These are phyloP conservation scores for Rutidosis leptorrhynchoides DNA, from an alignment of 129 eudicot species.

Conservation along the genomic window DNA sequence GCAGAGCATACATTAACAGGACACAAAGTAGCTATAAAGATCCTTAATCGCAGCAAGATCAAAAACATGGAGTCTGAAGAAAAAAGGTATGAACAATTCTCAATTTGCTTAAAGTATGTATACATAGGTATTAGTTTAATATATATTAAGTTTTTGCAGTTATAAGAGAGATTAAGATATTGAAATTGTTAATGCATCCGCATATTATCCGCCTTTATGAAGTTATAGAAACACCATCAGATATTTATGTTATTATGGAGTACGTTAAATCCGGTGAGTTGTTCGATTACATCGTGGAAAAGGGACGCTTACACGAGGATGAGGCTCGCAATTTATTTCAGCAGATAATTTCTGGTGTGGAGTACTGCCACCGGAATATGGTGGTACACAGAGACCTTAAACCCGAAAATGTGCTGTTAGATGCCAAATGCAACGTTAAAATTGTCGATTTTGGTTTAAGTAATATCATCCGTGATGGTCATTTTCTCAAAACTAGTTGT, in stretches of 20 bases:
- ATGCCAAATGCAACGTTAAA: slow-evolving; percentile 76
- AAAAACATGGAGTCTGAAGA: slow-evolving; percentile 94
- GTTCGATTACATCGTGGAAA: slow-evolving; percentile 86
- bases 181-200: slow-evolving; percentile 77
- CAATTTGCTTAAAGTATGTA: neutral
- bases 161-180: slow-evolving; percentile 72
- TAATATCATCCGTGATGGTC: slow-evolving; percentile 95
- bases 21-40: slow-evolving; percentile 90
- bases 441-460: slow-evolving; percentile 98
- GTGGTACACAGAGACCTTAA: slow-evolving; percentile 96
- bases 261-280: slow-evolving; percentile 74
- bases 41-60: slow-evolving; percentile 80
- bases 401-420: slow-evolving; percentile 84
- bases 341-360: slow-evolving; percentile 98
- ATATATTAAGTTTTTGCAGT: slow-evolving; percentile 38
- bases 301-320: slow-evolving; percentile 84
- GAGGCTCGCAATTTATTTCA: slow-evolving; percentile 90
- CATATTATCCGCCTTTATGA: slow-evolving; percentile 87
- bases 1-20: slow-evolving; percentile 79
- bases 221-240: slow-evolving; percentile 71
- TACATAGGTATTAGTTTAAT: neutral
- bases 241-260: slow-evolving; percentile 75
- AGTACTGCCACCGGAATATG: slow-evolving; percentile 95
- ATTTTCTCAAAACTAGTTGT: slow-evolving; percentile 86
- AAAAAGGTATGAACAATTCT: slow-evolving; percentile 48